A percentile compares a stretch with the other conserved stretches of the same genome.
phyloP scores from a whole-genome alignment of 805 yeast genomes.

The Suhomyces tanzawaensis region DNA sequence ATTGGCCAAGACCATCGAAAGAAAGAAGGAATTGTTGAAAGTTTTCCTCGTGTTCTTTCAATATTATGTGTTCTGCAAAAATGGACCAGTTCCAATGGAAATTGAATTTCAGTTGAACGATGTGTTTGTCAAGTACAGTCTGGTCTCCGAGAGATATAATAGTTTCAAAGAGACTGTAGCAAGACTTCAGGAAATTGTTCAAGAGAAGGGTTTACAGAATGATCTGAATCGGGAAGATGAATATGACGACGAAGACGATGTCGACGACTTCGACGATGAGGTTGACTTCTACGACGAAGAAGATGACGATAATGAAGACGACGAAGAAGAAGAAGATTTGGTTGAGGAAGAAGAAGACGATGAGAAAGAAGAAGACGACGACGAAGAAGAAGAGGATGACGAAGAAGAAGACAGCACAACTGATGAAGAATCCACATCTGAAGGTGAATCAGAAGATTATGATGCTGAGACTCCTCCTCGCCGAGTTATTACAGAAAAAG shows the following conservation, averaged over 20 bases:
- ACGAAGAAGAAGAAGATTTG: conserved; percentile 11
- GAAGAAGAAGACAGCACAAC: conserved; percentile 11
- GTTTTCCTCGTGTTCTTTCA: conserved; percentile 61
- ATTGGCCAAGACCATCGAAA: background rate
- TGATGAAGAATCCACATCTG: conserved; percentile 3
- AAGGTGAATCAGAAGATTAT: conserved; percentile 10
- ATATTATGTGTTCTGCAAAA: conserved; percentile 64
- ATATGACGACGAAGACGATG: conserved; percentile 12
- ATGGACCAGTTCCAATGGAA: conserved; percentile 62
- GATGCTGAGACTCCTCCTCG: conserved; percentile 7
- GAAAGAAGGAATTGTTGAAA: conserved; percentile 10
- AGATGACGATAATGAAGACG: conserved; percentile 11
- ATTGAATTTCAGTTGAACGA: conserved; percentile 51
- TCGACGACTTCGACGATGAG: conserved; percentile 9
- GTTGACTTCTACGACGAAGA: conserved; percentile 12
- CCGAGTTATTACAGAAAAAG: conserved; percentile 1
- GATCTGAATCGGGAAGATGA: conserved; percentile 18
- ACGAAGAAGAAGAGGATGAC: conserved; percentile 15
- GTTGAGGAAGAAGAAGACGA: conserved; percentile 7
- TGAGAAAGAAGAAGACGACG: conserved; percentile 16
- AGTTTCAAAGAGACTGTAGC: conserved; percentile 44
- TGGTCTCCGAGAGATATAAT: conserved; percentile 31
- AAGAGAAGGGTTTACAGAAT: conserved; percentile 5
- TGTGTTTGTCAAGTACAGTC: conserved; percentile 31
- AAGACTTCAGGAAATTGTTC: conserved; percentile 33